Evolutionary conservation across 164 flowering plant species (phyloP).

Genomic region (Kalanchoe fedtschenkoi): DNA sequence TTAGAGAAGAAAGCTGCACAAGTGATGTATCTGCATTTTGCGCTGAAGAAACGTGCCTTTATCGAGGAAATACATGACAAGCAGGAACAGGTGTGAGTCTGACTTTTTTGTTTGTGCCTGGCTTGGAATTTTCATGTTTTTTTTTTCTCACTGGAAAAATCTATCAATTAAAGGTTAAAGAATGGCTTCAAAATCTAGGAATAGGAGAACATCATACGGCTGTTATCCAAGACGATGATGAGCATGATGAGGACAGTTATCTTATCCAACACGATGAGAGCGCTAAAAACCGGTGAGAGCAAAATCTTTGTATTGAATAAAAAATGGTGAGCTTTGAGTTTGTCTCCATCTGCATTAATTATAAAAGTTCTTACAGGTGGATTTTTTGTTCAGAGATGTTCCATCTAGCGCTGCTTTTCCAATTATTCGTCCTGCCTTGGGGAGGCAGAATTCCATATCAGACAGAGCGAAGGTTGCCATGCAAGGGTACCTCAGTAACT

Average conservation of each 20-base stretch:
- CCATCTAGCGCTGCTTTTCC: slow-evolving; percentile 96
- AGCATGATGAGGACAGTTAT: slow-evolving; percentile 61
- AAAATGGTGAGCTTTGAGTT: slow-evolving; percentile 4
- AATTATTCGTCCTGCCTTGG: slow-evolving; percentile 78
- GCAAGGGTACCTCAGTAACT: slow-evolving; percentile 91
- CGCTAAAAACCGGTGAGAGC: slow-evolving; percentile 60
- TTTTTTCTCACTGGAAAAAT: slow-evolving; percentile 9
- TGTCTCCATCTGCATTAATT: slow-evolving; percentile 15
- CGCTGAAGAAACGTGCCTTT: slow-evolving; percentile 78
- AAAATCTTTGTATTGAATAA: slow-evolving; percentile 7
- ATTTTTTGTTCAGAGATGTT: slow-evolving; percentile 72
- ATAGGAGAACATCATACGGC: slow-evolving; percentile 67
- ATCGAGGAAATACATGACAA: slow-evolving; percentile 92
- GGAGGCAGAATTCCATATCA: slow-evolving; percentile 83
- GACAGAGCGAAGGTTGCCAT: slow-evolving; percentile 85
- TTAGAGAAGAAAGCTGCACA: slow-evolving; percentile 89
- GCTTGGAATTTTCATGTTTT: background rate
- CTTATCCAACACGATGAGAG: slow-evolving; percentile 62
- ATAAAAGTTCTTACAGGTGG: slow-evolving; percentile 23
- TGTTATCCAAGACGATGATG: slow-evolving; percentile 76
- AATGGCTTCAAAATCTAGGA: slow-evolving; percentile 98
- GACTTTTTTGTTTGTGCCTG: background rate
- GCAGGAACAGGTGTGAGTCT: slow-evolving; percentile 72
- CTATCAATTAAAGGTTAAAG: slow-evolving; percentile 66
- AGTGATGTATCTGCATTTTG: slow-evolving; percentile 76